These are phyloP conservation scores for Coriaria nepalensis DNA, from an alignment of 306 rosid species.

Conservation along the genomic window DNA sequence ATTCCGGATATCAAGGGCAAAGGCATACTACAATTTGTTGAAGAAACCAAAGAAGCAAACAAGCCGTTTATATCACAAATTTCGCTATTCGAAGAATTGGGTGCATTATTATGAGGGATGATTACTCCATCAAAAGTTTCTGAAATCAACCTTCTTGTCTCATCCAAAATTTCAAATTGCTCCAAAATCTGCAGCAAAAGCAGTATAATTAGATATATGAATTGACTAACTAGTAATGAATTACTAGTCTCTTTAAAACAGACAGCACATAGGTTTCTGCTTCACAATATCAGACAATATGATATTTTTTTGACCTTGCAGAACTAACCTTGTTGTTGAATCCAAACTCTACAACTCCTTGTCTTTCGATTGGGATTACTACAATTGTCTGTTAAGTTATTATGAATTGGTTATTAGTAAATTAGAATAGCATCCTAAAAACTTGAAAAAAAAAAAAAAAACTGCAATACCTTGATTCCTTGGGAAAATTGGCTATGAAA, in stretches of 20 bases:
- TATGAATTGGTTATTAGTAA: too few species aligned
- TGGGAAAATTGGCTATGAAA: conserved; percentile 40
- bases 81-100: conserved; percentile 24
- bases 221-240: too few species aligned
- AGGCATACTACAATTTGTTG: too few species aligned
- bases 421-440: too few species aligned
- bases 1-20: too few species aligned
- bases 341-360: conserved; percentile 68
- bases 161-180: conserved; percentile 31
- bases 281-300: too few species aligned
- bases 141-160: conserved; percentile 35
- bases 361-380: conserved; percentile 36
- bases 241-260: too few species aligned
- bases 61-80: conserved; percentile 30
- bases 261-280: too few species aligned
- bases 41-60: conserved; percentile 34
- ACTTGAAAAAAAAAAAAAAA: not conserved
- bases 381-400: conserved; percentile 47
- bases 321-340: conserved; percentile 60
- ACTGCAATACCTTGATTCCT: conserved; percentile 69
- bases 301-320: too few species aligned
- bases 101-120: conserved; percentile 12
- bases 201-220: conserved; percentile 12
- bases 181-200: conserved; percentile 42
- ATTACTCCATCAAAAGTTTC: conserved; percentile 16